Evolutionary conservation across 1,139 yeast genomes (phyloP), one percentile per base, ranked within the genome.

Genomic region (Suhomyces chickasaworum): DNA sequence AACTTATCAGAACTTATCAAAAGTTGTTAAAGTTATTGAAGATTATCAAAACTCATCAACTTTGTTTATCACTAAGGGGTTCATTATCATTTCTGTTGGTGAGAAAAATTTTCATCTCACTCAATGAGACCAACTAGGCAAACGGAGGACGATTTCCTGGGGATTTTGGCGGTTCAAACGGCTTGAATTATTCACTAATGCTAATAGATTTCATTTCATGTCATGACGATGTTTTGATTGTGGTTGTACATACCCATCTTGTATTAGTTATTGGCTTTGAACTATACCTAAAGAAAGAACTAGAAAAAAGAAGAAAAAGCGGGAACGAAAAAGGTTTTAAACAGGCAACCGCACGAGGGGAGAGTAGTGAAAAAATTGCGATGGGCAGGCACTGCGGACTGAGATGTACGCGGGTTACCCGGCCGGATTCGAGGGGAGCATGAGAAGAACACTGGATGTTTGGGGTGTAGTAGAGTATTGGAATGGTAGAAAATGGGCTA

Each of bases 181-280:
- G n/a, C n/a, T n/a, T n/a, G n/a, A n/a, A n/a, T n/a, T n/a, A n/a
- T n/a, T 16, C 12, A 20, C 3, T n/a, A n/a, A 16, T 12, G 12
- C 27, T 7, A 16, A 17, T 20, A 4, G 29, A 15, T 29, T 2
- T 15, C n/a, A 15, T 29, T 10, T 29, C 32, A 29, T n/a, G 37
- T 20, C 22, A 20, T 29, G 29, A 29, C 17, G 20, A 8, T n/a
- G n/a, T n/a, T 13, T 35, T 12, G 29, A 20, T 6, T 37, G 22
- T 20, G 10, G 36, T 21, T 7, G 31, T 58, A 70, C 75, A 69
- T 70, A 70, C 75, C 75, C 76, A 71, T 71, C 63, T 68, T 68
- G 63, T 52, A 56, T 52, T 48, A 27, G 52, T 52, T 53, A 53
- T 53, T 46, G 49, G 46, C 50, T 54, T 58, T 58, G 62, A 61